These are phyloP conservation scores for Lippia alba DNA, from an alignment of 305 asterid genomes.

Conservation along the genomic window DNA sequence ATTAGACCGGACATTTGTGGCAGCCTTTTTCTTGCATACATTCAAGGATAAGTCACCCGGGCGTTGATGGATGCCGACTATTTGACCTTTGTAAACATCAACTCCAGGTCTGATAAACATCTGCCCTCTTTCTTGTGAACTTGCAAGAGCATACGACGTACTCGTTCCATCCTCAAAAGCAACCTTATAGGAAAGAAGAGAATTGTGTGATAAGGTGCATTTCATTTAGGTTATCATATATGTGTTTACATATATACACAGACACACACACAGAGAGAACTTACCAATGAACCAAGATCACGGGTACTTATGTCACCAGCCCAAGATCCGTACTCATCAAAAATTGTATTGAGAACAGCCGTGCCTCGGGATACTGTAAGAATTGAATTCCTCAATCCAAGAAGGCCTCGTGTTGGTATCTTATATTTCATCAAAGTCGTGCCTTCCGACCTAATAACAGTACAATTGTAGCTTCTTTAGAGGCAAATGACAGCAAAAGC, in stretches of 20 bases:
- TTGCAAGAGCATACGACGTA: conserved; percentile 87
- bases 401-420: conserved; percentile 97
- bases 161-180: conserved; percentile 94
- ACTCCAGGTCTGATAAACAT: conserved; percentile 84
- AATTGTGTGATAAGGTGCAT: not conserved
- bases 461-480: conserved; percentile 23
- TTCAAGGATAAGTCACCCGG: conserved; percentile 93
- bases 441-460: conserved; percentile 72
- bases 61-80: conserved; percentile 96
- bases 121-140: conserved; percentile 98
- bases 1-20: conserved; percentile 93
- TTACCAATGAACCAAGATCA: conserved; percentile 95
- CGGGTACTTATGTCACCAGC: conserved; percentile 97
- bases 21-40: conserved; percentile 98
- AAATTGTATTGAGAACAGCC: conserved; percentile 92
- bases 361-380: conserved; percentile 97
- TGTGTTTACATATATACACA: not conserved
- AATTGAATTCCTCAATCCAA: conserved; percentile 88
- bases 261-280: conserved; percentile 15
- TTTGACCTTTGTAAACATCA: conserved; percentile 94
- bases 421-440: conserved; percentile 80
- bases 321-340: conserved; percentile 93
- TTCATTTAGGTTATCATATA: too few species aligned
- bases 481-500: conserved; percentile 27
- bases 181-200: conserved; percentile 48